Evolutionary conservation across 148 eudicot species (phyloP).

Genomic region (Chenopodium formosanum): DNA sequence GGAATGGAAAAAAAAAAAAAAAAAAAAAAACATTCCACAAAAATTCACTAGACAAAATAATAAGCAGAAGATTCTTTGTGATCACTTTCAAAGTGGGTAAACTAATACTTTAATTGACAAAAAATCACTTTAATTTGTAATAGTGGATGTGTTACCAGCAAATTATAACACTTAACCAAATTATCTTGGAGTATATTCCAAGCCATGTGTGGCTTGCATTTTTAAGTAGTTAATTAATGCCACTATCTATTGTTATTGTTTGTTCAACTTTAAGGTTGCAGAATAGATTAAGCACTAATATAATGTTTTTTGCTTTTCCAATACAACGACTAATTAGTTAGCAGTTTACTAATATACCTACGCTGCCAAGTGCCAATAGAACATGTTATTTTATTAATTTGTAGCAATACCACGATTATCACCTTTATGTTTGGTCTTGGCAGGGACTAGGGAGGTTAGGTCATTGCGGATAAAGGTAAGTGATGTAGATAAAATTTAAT

Average conservation of each 20-base stretch:
- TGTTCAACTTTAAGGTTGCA: conserved; percentile 1
- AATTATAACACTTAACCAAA: background rate
- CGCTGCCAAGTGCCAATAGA: too few species aligned
- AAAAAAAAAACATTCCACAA: background rate
- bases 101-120: conserved; percentile 15
- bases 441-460: too few species aligned
- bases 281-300: background rate
- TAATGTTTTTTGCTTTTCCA: background rate
- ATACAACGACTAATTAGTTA: background rate
- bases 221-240: background rate
- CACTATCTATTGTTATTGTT: background rate
- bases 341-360: background rate
- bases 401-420: too few species aligned
- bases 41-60: background rate
- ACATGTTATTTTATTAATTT: too few species aligned
- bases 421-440: too few species aligned
- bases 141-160: conserved; percentile 6
- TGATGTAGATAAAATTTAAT: too few species aligned
- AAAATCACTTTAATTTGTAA: background rate
- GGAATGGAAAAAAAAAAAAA: too few species aligned
- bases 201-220: background rate
- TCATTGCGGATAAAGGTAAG: too few species aligned
- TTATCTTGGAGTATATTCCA: conserved; percentile 13
- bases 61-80: background rate
- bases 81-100: conserved; percentile 13